phyloP scores from a whole-genome alignment of 2,329 filamentous ascomycete species.

The Reticulascus tulasneorum region DNA sequence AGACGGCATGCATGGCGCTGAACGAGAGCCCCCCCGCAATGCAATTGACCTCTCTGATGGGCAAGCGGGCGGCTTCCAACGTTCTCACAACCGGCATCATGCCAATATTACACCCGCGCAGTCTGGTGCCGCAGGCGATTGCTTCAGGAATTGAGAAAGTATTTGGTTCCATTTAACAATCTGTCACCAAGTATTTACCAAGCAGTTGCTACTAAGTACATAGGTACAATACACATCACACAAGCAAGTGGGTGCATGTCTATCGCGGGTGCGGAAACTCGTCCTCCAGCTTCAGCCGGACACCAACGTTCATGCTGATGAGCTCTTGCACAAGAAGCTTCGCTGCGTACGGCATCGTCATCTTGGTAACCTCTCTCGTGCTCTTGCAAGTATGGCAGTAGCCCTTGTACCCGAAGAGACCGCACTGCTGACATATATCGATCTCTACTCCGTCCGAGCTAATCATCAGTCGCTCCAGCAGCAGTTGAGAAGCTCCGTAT shows the following conservation, averaged over 20 bases:
- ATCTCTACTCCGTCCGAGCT: conserved; percentile 86
- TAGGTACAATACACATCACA: conserved; percentile 6
- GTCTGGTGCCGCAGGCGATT: too few species aligned
- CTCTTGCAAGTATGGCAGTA: conserved; percentile 93
- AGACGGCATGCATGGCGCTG: too few species aligned
- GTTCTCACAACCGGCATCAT: too few species aligned
- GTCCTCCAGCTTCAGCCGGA: conserved; percentile 83
- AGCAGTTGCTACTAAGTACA: too few species aligned
- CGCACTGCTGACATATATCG: conserved; percentile 91
- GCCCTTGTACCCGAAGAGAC: conserved; percentile 90
- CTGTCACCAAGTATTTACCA: too few species aligned
- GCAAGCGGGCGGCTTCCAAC: too few species aligned
- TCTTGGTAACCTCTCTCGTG: conserved; percentile 77
- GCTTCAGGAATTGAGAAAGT: too few species aligned
- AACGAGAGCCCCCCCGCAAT: too few species aligned
- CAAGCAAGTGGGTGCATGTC: conserved; percentile 3
- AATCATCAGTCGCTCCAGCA: conserved; percentile 92
- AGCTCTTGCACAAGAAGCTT: conserved; percentile 95
- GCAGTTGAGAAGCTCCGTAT: conserved; percentile 87
- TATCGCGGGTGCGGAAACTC: conserved; percentile 72
- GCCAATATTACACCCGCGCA: too few species aligned
- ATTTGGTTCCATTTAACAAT: too few species aligned
- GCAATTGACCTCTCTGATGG: too few species aligned
- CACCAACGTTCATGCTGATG: conserved; percentile 98
- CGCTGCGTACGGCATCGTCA: conserved; percentile 96